These are phyloP conservation scores for Oenanthe javanica DNA, from an alignment of 140 eudicot genomes.

Conservation along the genomic window DNA sequence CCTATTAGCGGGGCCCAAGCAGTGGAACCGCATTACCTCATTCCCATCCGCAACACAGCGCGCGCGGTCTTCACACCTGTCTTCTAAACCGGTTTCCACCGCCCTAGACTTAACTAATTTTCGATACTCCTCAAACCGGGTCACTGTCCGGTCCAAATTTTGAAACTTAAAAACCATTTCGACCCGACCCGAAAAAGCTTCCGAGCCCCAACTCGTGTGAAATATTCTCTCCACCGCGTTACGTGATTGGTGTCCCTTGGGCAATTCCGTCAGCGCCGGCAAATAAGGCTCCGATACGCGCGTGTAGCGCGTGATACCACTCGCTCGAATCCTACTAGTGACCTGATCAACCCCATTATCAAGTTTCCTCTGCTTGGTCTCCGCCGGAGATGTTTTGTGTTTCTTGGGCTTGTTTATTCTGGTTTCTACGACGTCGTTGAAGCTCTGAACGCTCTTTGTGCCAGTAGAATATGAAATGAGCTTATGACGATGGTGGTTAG, in stretches of 20 bases:
- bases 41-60: conserved; percentile 93
- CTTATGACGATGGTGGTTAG: conserved; percentile 25
- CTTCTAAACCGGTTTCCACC: conserved; percentile 11
- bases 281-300: conserved; percentile 35
- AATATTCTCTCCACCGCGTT: conserved; percentile 85
- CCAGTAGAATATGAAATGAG: conserved; percentile 49
- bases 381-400: conserved; percentile 7
- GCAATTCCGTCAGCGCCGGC: conserved; percentile 66
- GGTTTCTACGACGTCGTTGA: conserved; percentile 51
- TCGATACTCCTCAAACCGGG: conserved; percentile 79
- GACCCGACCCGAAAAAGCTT: conserved; percentile 61
- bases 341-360: conserved; percentile 16
- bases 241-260: conserved; percentile 78
- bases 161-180: conserved; percentile 82
- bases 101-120: conserved; percentile 42
- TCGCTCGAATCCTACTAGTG: conserved; percentile 15
- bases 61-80: conserved; percentile 50
- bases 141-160: conserved; percentile 57
- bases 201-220: conserved; percentile 68
- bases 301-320: conserved; percentile 19
- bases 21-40: conserved; percentile 92
- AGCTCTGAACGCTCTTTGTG: conserved; percentile 44
- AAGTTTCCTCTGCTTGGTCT: conserved; percentile 17
- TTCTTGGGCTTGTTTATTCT: conserved; percentile 26
- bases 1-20: conserved; percentile 57